Evolutionary conservation across 2,329 filamentous ascomycete genomes (phyloP).

Genomic region (Scytalidium sp.): DNA sequence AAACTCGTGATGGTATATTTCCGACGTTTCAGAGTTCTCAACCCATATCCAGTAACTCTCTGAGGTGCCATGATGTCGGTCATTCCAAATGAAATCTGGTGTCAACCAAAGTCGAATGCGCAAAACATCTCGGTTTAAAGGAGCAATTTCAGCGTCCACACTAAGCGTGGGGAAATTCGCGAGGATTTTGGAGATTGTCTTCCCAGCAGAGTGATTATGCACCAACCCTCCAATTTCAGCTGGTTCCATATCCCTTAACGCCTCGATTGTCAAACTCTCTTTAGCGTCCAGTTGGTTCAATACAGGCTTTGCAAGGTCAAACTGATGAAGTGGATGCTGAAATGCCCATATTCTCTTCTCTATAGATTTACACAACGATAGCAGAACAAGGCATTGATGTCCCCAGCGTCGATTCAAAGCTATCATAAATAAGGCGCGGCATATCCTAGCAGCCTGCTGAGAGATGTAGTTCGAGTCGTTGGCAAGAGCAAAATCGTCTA

Average conservation of each 20-base stretch:
- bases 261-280: slow-evolving; percentile 72
- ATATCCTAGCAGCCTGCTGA: slow-evolving; percentile 93
- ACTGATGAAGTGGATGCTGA: slow-evolving; percentile 92
- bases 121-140: slow-evolving; percentile 89
- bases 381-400: slow-evolving; percentile 84
- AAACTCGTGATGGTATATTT: slow-evolving; percentile 97
- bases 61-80: slow-evolving; percentile 86
- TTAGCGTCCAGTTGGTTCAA: slow-evolving; percentile 84
- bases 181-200: slow-evolving; percentile 74
- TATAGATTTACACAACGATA: slow-evolving; percentile 94
- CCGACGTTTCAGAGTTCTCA: slow-evolving; percentile 94
- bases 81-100: slow-evolving; percentile 93
- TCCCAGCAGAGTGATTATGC: slow-evolving; percentile 85
- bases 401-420: slow-evolving; percentile 94
- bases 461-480: slow-evolving; percentile 95
- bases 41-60: slow-evolving; percentile 99
- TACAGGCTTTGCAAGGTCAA: slow-evolving; percentile 82
- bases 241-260: slow-evolving; percentile 87
- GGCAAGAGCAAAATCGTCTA: slow-evolving; percentile 89
- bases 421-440: slow-evolving; percentile 94
- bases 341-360: slow-evolving; percentile 95
- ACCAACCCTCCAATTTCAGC: slow-evolving; percentile 88
- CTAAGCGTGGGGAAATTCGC: slow-evolving; percentile 90
- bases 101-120: slow-evolving; percentile 84
- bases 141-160: slow-evolving; percentile 91